Evolutionary conservation across 2,329 filamentous ascomycete species (phyloP), one percentile per base, ranked within the genome.

Genomic region (Verticillium nubilum): DNA sequence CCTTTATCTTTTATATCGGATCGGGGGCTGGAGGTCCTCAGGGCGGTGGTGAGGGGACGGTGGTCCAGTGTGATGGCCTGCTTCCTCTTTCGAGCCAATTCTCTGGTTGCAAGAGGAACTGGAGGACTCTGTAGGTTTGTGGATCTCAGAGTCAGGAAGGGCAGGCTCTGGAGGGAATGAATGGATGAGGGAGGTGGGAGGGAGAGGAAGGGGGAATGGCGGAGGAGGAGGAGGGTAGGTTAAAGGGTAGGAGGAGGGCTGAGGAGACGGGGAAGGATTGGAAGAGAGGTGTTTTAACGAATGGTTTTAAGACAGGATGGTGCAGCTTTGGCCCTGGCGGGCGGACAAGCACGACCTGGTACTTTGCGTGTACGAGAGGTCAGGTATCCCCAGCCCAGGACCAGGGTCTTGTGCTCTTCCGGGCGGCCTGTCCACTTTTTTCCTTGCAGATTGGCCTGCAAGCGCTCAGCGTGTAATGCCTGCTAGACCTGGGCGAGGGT

Each of bases 191-290:
- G 69, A 70, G 68, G 68, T 70, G 73, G 72, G 73, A 73, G 71
- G 70, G 70, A 64, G 68, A 65, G 69, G 68, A 70, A 60, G 61
- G 67, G 69, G 67, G 69, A 69, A 69, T 70, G 67, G 67, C 68
- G 64, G 55, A 66, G 66, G 68, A 71, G 65, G 66, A 70, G 64
- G 68, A 73, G 70, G 71, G 61, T 61, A 63, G 64, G 71, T 70
- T 77, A 79, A 78, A 57, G 78, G 72, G 79, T 79, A 77, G 77
- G 79, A 81, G 76, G 75, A 81, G 76, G 77, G 80, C 76, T 73
- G 74, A 78, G 74, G 73, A 77, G 76, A 77, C 73, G 76, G 76
- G 78, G 78, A 80, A 79, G 79, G 80, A 82, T 78, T 80, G 79
- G 80, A 77, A 77, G 76, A 80, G 76, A 81, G 73, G 73, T 72